Evolutionary conservation across 192 early-diverging fungal genomes (phyloP), one percentile per base, ranked within the genome.

Genomic region (Coemansia furcata): DNA sequence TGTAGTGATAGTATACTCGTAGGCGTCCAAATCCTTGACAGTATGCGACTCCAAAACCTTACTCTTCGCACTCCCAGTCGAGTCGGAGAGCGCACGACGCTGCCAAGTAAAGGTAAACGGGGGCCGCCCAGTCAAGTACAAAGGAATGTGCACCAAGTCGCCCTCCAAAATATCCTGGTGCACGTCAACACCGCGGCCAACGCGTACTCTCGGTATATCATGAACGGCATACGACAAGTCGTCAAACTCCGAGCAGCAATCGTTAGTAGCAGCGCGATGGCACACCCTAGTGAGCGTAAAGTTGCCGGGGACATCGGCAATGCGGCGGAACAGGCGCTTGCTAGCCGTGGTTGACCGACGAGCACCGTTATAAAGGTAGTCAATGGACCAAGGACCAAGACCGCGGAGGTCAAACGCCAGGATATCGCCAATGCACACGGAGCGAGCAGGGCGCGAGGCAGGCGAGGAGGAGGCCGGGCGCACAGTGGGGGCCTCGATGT

Each of bases 71-170:
- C 23, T 26, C 23, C 23, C 23, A 19, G 33, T 3, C 35, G 30
- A 19, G 8, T 59, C 35, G 23, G 59, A 44, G 3, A 73, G 54
- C 10, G 74, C 71, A 4, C 78, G 78, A 3, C 88, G 74, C 50
- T 83, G 76, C 74, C 88, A 91, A 1, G 88, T 85, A 71, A 92
- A 92, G 2, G 80, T 84, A 70, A 90, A 92, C 17, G 90, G 90
- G 33, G 87, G 83, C 15, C 75, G 77, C 32, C 90, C 90, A 7
- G 74, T 62, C n/a, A 92, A 84, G 12, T 90, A 83, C 57, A 92
- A 66, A 1, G 57, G 61, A 46, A 90, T 87, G 14, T 81, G 69
- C 2, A 86, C 85, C 60, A 85, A 72, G 17, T 85, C 82, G 14
- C 84, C 84, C 39, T 85, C 84, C 14, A 86, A 64, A 66, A 92